Conservation (phyloP, 306 rosid genomes). For the Medicago ruthenica region DNA sequence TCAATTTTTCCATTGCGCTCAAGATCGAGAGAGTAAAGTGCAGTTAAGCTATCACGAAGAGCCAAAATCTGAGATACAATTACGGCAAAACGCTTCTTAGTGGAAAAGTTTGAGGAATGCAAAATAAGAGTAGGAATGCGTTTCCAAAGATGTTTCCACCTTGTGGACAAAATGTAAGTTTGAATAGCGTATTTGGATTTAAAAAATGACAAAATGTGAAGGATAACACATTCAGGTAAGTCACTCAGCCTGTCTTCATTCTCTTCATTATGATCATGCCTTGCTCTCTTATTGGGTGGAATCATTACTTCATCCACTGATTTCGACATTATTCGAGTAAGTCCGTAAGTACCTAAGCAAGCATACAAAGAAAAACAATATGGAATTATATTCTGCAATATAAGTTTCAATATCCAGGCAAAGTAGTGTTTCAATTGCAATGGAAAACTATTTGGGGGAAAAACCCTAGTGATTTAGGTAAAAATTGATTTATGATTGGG, state of each 20-base stretch:
- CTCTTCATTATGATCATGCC: background rate
- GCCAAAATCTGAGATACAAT: slow-evolving; percentile 9
- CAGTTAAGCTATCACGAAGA: background rate
- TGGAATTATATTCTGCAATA: background rate
- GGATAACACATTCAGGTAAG: slow-evolving; percentile 33
- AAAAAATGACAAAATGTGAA: slow-evolving; percentile 25
- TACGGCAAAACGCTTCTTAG: background rate
- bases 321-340: too few relatives aligned
- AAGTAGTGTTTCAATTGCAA: background rate
- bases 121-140: background rate
- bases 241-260: slow-evolving; percentile 19
- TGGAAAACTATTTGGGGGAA: background rate
- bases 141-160: slow-evolving; percentile 37
- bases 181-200: background rate
- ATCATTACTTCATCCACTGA: too few relatives aligned
- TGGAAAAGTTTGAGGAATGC: background rate
- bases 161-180: slow-evolving; percentile 32
- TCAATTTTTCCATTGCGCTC: background rate
- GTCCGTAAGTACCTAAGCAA: background rate
- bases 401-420: background rate
- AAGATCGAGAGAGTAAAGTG: background rate
- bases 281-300: too few relatives aligned
- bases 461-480: too few relatives aligned
- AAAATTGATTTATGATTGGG: background rate
- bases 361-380: background rate